These are phyloP conservation scores for Trichoderma sp. DNA, from an alignment of 2,329 filamentous ascomycete genomes.

Conservation along the genomic window DNA sequence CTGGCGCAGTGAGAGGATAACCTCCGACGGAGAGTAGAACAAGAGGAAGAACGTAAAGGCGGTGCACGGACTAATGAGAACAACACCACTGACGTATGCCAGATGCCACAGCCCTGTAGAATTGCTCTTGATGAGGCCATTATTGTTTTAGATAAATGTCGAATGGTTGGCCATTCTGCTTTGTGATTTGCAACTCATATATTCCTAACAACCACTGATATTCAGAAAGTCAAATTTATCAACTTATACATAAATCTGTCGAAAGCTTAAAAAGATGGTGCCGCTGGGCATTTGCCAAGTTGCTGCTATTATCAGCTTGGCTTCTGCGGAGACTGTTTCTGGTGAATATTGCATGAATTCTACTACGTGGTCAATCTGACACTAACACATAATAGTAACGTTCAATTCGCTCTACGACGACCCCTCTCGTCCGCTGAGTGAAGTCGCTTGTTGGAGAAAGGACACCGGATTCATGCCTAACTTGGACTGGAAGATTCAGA, in stretches of 20 bases:
- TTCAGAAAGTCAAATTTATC: not conserved
- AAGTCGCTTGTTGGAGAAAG: conserved; percentile 16
- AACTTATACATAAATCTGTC: not conserved
- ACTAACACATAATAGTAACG: not conserved
- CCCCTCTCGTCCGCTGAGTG: conserved; percentile 1
- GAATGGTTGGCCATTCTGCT: not conserved
- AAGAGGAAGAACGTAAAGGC: not conserved
- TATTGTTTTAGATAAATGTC: not conserved
- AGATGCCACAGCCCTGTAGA: not conserved
- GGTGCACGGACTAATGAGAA: not conserved
- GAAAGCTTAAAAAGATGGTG: not conserved
- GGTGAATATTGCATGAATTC: not conserved
- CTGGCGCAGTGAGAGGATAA: not conserved
- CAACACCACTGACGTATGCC: not conserved
- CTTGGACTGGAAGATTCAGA: conserved; percentile 10
- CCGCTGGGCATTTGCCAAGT: not conserved
- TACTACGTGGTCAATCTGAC: not conserved
- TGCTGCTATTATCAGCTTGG: not conserved
- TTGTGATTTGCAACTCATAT: no score
- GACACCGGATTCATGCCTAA: conserved; percentile 2
- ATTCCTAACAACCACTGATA: not conserved
- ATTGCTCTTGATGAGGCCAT: not conserved
- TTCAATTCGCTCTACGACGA: conserved; percentile 8
- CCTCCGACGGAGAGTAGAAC: not conserved
- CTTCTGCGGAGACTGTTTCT: not conserved